Evolutionary conservation across 108 stramenopile species (phyloP).

Genomic region (Skeletonema costatum): DNA sequence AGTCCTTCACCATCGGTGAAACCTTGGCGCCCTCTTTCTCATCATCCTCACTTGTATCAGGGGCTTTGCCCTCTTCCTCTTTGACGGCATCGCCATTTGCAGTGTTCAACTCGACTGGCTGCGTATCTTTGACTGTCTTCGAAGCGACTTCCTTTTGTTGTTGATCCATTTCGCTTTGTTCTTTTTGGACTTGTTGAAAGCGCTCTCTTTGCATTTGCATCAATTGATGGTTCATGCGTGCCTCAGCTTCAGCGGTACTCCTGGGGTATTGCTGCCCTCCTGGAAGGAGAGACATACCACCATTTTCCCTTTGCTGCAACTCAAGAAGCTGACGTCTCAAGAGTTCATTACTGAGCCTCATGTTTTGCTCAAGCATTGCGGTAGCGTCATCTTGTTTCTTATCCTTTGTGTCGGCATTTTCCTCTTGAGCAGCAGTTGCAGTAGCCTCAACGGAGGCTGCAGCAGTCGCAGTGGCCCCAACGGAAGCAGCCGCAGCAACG

Average conservation of each 20-base stretch:
- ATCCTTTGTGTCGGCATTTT: neutral
- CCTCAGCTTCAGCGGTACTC: neutral
- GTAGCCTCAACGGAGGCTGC: neutral
- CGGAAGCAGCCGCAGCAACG: neutral
- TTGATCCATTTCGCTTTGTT: neutral
- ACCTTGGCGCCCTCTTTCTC: neutral
- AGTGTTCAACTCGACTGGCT: neutral
- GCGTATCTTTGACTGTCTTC: neutral
- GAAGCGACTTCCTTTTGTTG: neutral
- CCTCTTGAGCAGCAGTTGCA: neutral
- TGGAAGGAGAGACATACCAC: neutral
- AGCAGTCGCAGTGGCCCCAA: neutral
- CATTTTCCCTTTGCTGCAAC: neutral
- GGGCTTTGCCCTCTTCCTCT: neutral
- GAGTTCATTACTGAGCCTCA: slow-evolving; percentile 2
- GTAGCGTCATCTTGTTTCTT: neutral
- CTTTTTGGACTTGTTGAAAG: neutral
- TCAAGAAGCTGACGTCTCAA: neutral
- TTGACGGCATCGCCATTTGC: neutral
- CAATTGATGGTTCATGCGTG: neutral
- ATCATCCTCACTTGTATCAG: neutral
- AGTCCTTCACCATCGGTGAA: neutral
- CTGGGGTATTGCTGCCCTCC: neutral
- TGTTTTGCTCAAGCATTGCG: neutral
- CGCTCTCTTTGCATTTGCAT: slow-evolving; percentile 1